Conservation (phyloP, 345 rosid genomes). For the Toxicodendron radicans region DNA sequence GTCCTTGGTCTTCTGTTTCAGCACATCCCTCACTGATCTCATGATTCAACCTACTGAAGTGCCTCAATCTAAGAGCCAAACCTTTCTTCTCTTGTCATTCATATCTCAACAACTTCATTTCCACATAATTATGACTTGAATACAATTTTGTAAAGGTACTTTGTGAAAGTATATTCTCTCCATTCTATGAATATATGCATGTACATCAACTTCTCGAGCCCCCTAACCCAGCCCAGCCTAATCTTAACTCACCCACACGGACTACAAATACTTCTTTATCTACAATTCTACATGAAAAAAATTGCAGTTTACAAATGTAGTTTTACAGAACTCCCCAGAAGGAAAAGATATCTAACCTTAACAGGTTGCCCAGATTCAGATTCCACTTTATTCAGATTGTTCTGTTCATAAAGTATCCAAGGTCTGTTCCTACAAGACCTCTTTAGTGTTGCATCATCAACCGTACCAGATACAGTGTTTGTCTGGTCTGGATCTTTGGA, state of each 20-base stretch:
- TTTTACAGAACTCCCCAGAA: not conserved
- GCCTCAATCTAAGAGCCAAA: not conserved
- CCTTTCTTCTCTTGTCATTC: slow-evolving; percentile 1
- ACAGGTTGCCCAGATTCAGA: slow-evolving; percentile 18
- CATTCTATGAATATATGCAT: not conserved
- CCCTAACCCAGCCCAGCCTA: too few relatives aligned
- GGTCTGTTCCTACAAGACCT: slow-evolving; percentile 31
- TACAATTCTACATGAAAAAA: too few relatives aligned
- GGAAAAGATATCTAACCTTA: slow-evolving; percentile 22
- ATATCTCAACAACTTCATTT: not conserved
- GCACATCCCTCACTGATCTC: not conserved
- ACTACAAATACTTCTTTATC: too few relatives aligned
- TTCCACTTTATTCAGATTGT: slow-evolving; percentile 20
- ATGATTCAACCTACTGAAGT: not conserved
- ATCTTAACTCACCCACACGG: not conserved
- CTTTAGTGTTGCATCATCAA: slow-evolving; percentile 24
- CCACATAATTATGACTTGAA: not conserved
- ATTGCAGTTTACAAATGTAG: too few relatives aligned
- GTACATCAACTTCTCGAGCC: not conserved
- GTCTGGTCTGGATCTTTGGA: not conserved
- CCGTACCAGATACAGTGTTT: not conserved
- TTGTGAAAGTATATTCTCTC: not conserved
- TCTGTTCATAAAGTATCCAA: slow-evolving; percentile 35
- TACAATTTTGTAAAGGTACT: not conserved
- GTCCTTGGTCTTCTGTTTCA: not conserved